Conservation (phyloP, 2,329 filamentous ascomycete genomes). For the Laburnicola sp. region DNA sequence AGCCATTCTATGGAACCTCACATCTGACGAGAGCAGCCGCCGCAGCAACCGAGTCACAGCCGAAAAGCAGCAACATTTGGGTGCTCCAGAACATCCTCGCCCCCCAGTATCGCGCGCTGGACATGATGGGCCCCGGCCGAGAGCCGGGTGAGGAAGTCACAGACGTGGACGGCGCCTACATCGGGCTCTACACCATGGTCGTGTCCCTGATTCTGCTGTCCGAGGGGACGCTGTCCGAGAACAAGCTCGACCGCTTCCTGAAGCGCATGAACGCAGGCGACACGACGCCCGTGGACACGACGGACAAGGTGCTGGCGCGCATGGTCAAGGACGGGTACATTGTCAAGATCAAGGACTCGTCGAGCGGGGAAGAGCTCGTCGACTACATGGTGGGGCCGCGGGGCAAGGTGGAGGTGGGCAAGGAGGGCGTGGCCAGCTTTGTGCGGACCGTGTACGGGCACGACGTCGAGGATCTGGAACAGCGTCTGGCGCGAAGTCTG, state of each 20-base stretch:
- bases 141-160: slow-evolving; percentile 57
- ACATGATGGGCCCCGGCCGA: slow-evolving; percentile 69
- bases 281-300: slow-evolving; percentile 72
- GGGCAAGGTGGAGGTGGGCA: slow-evolving; percentile 80
- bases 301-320: slow-evolving; percentile 71
- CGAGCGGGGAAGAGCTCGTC: slow-evolving; percentile 72
- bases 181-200: slow-evolving; percentile 77
- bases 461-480: slow-evolving; percentile 36
- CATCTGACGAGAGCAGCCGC: slow-evolving; percentile 45
- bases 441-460: slow-evolving; percentile 60
- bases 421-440: slow-evolving; percentile 72
- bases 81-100: slow-evolving; percentile 77
- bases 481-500: slow-evolving; percentile 39
- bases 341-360: slow-evolving; percentile 68
- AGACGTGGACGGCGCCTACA: slow-evolving; percentile 75
- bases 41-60: slow-evolving; percentile 57
- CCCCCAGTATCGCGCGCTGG: slow-evolving; percentile 62
- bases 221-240: slow-evolving; percentile 73
- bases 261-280: slow-evolving; percentile 73
- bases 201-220: slow-evolving; percentile 74
- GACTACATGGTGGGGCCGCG: slow-evolving; percentile 85
- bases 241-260: slow-evolving; percentile 76
- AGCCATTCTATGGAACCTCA: background rate
- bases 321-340: slow-evolving; percentile 85
- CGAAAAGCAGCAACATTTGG: slow-evolving; percentile 67